phyloP scores from a whole-genome alignment of 805 yeast genomes.

The Saturnispora zaruensis region DNA sequence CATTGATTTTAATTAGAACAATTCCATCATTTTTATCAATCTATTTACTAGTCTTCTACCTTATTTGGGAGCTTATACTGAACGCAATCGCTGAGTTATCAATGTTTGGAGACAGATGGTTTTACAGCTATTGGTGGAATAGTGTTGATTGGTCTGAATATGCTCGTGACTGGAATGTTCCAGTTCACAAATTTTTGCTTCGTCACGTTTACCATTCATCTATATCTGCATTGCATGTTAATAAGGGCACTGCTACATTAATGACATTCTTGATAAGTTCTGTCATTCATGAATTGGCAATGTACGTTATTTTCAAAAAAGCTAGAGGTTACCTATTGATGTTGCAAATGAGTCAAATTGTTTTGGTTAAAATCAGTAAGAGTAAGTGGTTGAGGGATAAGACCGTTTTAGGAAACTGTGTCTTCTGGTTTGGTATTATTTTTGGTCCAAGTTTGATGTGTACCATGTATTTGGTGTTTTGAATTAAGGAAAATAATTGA shows the following conservation, averaged over 20 bases:
- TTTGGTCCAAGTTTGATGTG: constrained; percentile 86
- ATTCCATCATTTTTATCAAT: constrained; percentile 72
- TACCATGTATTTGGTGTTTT: constrained; percentile 72
- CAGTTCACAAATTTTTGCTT: constrained; percentile 81
- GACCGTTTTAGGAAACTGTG: constrained; percentile 61
- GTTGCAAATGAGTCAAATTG: constrained; percentile 84
- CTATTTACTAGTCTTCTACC: constrained; percentile 71
- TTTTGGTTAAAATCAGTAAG: constrained; percentile 58
- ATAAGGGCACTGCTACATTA: constrained; percentile 61
- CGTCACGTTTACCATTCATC: constrained; percentile 93
- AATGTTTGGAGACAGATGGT: constrained; percentile 79
- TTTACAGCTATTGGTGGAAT: constrained; percentile 98
- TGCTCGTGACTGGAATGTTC: constrained; percentile 89
- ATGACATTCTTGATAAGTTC: constrained; percentile 75
- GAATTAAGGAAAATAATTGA: constrained; percentile 10
- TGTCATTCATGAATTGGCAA: constrained; percentile 80
- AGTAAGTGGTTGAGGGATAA: constrained; percentile 47
- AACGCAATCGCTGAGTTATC: constrained; percentile 87
- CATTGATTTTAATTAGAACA: constrained; percentile 57
- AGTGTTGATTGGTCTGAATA: constrained; percentile 89
- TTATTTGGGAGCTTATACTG: constrained; percentile 93
- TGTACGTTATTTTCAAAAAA: constrained; percentile 78
- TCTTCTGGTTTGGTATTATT: constrained; percentile 89
- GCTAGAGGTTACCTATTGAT: constrained; percentile 71
- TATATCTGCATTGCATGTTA: constrained; percentile 62